These are phyloP conservation scores for Botryotinia narcissicola DNA, from an alignment of 2,329 filamentous ascomycete species.

Conservation along the genomic window DNA sequence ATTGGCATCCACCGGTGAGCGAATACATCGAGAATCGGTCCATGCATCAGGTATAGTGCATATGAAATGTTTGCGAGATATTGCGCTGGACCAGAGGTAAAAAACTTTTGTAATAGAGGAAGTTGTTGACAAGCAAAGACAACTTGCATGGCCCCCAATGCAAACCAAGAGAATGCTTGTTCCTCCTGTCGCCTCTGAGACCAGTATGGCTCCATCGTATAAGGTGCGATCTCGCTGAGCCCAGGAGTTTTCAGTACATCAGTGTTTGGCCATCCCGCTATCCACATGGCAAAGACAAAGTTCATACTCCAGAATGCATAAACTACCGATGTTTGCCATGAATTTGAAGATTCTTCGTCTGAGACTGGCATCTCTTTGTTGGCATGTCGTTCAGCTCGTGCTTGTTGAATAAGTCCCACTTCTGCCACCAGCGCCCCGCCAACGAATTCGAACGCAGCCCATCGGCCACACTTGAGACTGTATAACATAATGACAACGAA, in stretches of 20 bases:
- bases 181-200: constrained; percentile 27
- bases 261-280: constrained; percentile 36
- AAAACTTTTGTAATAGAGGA: constrained; percentile 42
- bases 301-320: constrained; percentile 34
- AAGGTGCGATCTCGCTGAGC: constrained; percentile 26
- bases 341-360: not conserved
- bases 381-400: constrained; percentile 23
- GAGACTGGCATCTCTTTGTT: constrained; percentile 5
- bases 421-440: constrained; percentile 48
- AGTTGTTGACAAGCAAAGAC: constrained; percentile 39
- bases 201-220: constrained; percentile 33
- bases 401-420: constrained; percentile 41
- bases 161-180: constrained; percentile 31
- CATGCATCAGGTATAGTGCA: constrained; percentile 57
- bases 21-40: constrained; percentile 44
- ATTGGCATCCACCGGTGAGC: constrained; percentile 32
- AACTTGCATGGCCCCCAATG: constrained; percentile 36
- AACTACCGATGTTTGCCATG: constrained; percentile 10
- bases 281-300: constrained; percentile 32
- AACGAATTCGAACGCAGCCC: constrained; percentile 45
- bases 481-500: constrained; percentile 30
- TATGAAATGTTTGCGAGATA: constrained; percentile 58
- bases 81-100: constrained; percentile 49
- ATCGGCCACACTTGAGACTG: constrained; percentile 32
- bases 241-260: constrained; percentile 31